A percentile compares a stretch with the other conserved stretches of the same genome.
These are phyloP conservation scores for Phytopythium boreale DNA, from an alignment of 352 stramenopile species.

Conservation along the genomic window DNA sequence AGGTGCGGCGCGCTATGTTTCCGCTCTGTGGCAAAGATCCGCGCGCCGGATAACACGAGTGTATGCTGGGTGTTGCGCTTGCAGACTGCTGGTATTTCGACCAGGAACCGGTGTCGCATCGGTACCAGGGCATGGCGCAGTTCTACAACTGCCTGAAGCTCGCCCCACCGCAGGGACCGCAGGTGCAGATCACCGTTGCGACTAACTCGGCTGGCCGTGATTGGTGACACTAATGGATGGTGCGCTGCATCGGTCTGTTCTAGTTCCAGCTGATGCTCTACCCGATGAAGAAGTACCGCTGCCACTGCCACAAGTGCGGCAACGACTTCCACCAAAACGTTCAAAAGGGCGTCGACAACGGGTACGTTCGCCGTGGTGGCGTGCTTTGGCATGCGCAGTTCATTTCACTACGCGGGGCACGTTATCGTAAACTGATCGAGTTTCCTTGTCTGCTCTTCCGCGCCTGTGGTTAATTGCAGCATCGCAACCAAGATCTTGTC, in stretches of 20 bases:
- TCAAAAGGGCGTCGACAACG: constrained; percentile 87
- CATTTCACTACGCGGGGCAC: too few relatives aligned
- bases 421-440: background rate
- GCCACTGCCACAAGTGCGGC: constrained; percentile 59
- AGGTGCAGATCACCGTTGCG: constrained; percentile 26
- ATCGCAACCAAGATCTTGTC: constrained; percentile 87
- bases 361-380: constrained; percentile 27
- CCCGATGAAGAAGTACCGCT: constrained; percentile 82
- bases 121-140: constrained; percentile 30
- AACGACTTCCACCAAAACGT: constrained; percentile 72
- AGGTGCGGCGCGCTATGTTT: constrained; percentile 24
- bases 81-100: constrained; percentile 90
- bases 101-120: constrained; percentile 54
- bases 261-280: constrained; percentile 87
- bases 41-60: background rate
- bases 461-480: too few relatives aligned
- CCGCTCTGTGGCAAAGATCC: background rate
- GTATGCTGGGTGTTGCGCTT: background rate
- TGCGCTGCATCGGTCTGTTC: constrained; percentile 2
- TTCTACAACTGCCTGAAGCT: constrained; percentile 69
- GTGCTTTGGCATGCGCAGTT: too few relatives aligned
- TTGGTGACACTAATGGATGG: background rate
- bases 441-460: background rate
- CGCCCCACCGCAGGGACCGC: constrained; percentile 64
- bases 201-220: background rate